These are phyloP conservation scores for Ulmus americana DNA, from an alignment of 331 rosid species.

Conservation along the genomic window DNA sequence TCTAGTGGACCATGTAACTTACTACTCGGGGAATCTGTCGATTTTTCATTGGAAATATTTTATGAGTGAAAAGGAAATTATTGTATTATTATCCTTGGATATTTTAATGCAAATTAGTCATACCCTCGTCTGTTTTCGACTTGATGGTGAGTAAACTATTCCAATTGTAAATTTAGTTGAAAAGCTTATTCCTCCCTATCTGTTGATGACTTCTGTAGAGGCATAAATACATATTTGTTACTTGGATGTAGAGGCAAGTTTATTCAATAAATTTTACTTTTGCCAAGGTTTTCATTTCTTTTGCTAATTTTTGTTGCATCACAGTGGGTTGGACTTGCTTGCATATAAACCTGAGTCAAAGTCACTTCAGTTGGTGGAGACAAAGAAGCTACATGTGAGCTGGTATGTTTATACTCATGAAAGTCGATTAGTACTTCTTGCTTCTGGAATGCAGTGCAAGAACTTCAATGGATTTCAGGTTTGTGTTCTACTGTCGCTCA, in stretches of 20 bases:
- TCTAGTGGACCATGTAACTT: neutral
- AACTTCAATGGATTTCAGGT: conserved; percentile 96
- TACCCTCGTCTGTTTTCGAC: neutral
- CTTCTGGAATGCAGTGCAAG: conserved; percentile 98
- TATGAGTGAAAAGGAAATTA: neutral
- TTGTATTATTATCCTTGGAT: neutral
- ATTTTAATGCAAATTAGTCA: neutral
- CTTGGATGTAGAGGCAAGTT: neutral
- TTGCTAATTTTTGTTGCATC: conserved; percentile 25
- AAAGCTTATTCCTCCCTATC: neutral
- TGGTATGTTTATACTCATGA: conserved; percentile 95
- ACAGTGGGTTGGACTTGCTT: conserved; percentile 92
- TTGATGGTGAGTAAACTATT: neutral
- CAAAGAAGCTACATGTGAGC: conserved; percentile 74
- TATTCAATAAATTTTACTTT: neutral
- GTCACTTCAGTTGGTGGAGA: conserved; percentile 73
- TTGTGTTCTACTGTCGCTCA: conserved; percentile 9
- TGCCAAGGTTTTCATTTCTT: conserved; percentile 11
- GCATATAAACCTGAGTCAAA: conserved; percentile 55
- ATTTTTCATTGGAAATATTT: neutral
- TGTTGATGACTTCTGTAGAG: neutral
- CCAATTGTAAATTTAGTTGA: neutral
- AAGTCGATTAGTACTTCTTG: conserved; percentile 96
- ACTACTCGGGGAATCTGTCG: neutral
- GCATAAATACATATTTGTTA: neutral